Percentiles rank a stretch among this genome's conserved stretches.
Evolutionary conservation across 495 filamentous ascomycete genomes (phyloP).

Genomic region (Penicillium turbatum): DNA sequence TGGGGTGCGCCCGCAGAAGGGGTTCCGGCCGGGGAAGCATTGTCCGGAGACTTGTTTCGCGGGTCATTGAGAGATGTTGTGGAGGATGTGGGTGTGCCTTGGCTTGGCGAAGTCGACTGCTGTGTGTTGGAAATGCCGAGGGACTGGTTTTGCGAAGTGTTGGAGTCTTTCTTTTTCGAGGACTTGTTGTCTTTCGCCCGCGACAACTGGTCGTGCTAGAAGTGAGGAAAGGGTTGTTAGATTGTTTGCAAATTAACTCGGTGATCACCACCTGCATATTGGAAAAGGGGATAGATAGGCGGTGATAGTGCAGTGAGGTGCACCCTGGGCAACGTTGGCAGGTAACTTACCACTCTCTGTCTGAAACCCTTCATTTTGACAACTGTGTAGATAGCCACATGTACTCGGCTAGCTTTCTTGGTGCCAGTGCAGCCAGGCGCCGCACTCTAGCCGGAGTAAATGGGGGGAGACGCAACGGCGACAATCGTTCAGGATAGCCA

Average conservation of each 20-base stretch:
- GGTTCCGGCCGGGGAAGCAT: constrained; percentile 45
- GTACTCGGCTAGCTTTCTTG: constrained; percentile 32
- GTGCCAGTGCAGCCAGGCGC: constrained; percentile 40
- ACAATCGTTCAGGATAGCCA: constrained; percentile 25
- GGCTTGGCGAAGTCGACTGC: constrained; percentile 58
- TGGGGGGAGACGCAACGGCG: constrained; percentile 18
- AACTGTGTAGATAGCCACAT: constrained; percentile 35
- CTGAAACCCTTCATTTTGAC: constrained; percentile 93
- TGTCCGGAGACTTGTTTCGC: constrained; percentile 74
- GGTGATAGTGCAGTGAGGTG: constrained; percentile 20
- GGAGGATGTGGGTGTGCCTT: constrained; percentile 76
- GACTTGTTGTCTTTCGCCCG: constrained; percentile 91
- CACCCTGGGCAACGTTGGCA: constrained; percentile 2
- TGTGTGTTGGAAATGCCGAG: constrained; percentile 46
- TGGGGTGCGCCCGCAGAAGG: constrained; percentile 17
- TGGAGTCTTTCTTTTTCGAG: constrained; percentile 87
- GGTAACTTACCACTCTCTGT: constrained; percentile 86
- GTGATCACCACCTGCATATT: constrained; percentile 10
- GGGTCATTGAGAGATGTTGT: constrained; percentile 80
- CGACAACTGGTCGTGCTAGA: constrained; percentile 81
- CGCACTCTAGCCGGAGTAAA: constrained; percentile 40
- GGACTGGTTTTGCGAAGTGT: constrained; percentile 56
- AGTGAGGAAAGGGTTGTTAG: constrained; percentile 34
- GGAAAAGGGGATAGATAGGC: constrained; percentile 10
- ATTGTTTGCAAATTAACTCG: constrained; percentile 7